phyloP scores from a whole-genome alignment of 2,329 filamentous ascomycete species.

The Cercospora sp. region DNA sequence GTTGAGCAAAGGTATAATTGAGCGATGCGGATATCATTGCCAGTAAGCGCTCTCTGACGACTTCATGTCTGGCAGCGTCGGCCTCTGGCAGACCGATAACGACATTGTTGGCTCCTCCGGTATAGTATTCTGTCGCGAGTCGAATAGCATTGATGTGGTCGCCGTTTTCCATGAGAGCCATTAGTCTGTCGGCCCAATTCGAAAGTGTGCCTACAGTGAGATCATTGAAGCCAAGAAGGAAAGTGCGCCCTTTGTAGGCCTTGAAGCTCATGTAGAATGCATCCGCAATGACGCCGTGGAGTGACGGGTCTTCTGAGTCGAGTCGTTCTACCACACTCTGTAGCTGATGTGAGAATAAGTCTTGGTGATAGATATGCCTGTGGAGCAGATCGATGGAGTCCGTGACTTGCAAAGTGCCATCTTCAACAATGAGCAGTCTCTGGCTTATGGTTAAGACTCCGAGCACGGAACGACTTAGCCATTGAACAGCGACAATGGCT shows the following conservation, averaged over 20 bases:
- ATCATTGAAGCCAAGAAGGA: constrained; percentile 91
- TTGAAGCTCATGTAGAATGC: constrained; percentile 98
- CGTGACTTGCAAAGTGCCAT: constrained; percentile 83
- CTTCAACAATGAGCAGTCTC: constrained; percentile 86
- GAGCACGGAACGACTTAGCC: constrained; percentile 90
- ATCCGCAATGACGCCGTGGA: constrained; percentile 96
- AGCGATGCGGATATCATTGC: constrained; percentile 93
- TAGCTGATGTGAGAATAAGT: constrained; percentile 86
- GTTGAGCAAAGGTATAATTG: constrained; percentile 77
- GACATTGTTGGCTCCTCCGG: constrained; percentile 85
- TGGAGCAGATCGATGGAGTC: constrained; percentile 91
- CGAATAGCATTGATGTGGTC: constrained; percentile 91
- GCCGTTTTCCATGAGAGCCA: constrained; percentile 94
- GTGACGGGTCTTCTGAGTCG: constrained; percentile 79
- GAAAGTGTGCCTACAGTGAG: constrained; percentile 87
- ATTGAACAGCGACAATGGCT: constrained; percentile 93
- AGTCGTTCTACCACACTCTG: constrained; percentile 81
- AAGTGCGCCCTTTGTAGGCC: constrained; percentile 89
- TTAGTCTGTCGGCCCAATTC: constrained; percentile 93
- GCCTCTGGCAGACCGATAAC: constrained; percentile 93
- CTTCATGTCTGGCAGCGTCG: constrained; percentile 67
- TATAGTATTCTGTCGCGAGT: constrained; percentile 88
- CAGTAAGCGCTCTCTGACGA: constrained; percentile 84
- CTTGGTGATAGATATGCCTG: constrained; percentile 87
- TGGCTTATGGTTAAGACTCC: constrained; percentile 93